phyloP scores from a whole-genome alignment of 176 grass and related monocot species.

The Carex kokanica region DNA sequence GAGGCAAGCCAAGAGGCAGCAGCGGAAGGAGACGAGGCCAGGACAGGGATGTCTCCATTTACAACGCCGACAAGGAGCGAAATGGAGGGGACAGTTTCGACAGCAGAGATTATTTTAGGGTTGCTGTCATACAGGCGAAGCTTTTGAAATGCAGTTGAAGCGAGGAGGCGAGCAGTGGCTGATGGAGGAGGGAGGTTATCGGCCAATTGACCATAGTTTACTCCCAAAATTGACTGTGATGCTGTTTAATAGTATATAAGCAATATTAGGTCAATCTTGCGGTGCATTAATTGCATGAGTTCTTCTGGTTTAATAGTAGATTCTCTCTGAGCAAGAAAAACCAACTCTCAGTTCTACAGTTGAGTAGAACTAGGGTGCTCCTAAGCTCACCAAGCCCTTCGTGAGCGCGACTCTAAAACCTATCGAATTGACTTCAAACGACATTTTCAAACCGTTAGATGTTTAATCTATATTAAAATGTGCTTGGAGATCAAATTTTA shows the following conservation, averaged over 20 bases:
- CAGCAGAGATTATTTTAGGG: conserved; percentile 44
- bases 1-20: conserved; percentile 54
- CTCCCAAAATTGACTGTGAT: conserved; percentile 65
- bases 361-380: too few relatives aligned
- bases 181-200: conserved; percentile 72
- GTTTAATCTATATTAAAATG: too few relatives aligned
- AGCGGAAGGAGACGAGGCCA: conserved; percentile 54
- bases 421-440: too few relatives aligned
- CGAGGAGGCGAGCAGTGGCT: conserved; percentile 59
- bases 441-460: too few relatives aligned
- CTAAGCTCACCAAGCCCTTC: too few relatives aligned
- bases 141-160: conserved; percentile 68
- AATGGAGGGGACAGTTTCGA: conserved; percentile 50
- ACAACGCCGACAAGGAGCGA: conserved; percentile 69
- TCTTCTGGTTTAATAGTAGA: background rate
- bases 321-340: background rate
- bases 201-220: conserved; percentile 81
- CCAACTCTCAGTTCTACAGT: background rate
- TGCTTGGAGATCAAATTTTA: too few relatives aligned
- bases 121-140: conserved; percentile 73
- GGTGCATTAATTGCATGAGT: background rate
- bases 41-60: conserved; percentile 63
- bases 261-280: background rate
- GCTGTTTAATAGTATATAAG: conserved; percentile 28
- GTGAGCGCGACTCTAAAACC: too few relatives aligned